Evolutionary conservation across 73 alveolate genomes (phyloP), one percentile per base, ranked within the genome.

Genomic region (Paramecium pentaurelia): DNA sequence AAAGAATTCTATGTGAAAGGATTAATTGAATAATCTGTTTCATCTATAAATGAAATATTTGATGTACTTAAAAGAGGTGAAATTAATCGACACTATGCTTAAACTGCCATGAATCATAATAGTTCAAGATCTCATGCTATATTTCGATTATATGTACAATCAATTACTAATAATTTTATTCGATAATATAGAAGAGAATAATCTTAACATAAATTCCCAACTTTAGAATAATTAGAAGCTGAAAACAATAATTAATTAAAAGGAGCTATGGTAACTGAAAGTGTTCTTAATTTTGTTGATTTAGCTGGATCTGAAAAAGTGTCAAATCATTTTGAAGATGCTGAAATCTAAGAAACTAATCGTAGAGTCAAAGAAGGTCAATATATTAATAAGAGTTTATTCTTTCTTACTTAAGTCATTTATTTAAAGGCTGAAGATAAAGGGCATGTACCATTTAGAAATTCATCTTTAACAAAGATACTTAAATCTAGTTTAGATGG

Each of bases 261-360:
- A 47, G 91, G 91, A 7, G 91, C 91, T 44, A 27, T 80, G 47
- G 91, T 80, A 10, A 80, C 91, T 80, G 91, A 80, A 49, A 47
- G 91, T 80, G 91, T 80, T 32, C 77, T 95, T 47, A 95, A 96
- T 83, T 96, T 98, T 93, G 99, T 98, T 8, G 99, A 98, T 93
- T 93, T 98, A 28, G 99, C 99, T n/a, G 99, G 99, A 5, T 96
- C 99, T 94, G 99, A 98, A 93, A 97, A 97, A 60, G 95, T 97
- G 36, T 89, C 87, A 3, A 93, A 49, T 75, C 92, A 92, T 32
- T 88, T 32, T 77, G 84, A 59, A 58, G 92, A 40, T 38, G 1
- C 58, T 7, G 91, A 40, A 20, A n/a, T 92, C 3, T 60, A 93
- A 30, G 86, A 83, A 22, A 44, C 93, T 27, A 45, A 71, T 83